Percentiles rank a stretch among this genome's conserved stretches.
phyloP scores from a whole-genome alignment of 805 yeast species.

The Myxozyma melibiosi region DNA sequence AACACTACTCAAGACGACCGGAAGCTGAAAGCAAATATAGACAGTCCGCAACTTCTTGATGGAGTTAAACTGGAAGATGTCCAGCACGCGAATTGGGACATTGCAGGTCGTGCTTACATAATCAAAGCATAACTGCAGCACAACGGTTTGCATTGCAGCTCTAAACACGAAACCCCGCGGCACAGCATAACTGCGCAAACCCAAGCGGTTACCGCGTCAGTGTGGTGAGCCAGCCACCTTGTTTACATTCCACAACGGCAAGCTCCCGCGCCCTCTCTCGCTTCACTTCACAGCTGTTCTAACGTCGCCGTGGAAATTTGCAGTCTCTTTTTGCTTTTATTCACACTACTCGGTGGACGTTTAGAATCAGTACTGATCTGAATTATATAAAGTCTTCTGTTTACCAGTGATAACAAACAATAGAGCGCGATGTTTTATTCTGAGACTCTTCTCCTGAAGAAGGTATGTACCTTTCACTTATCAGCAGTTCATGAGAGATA shows the following conservation, averaged over 20 bases:
- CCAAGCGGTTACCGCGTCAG: neutral
- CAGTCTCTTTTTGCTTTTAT: neutral
- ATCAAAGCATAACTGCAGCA: too few relatives aligned
- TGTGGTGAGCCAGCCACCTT: conserved; percentile 11
- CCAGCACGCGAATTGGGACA: too few relatives aligned
- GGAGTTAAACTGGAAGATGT: too few relatives aligned
- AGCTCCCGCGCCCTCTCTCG: neutral
- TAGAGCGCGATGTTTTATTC: conserved; percentile 54
- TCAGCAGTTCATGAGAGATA: neutral
- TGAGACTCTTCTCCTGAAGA: conserved; percentile 56
- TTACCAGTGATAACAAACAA: neutral
- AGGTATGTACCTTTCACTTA: conserved; percentile 17
- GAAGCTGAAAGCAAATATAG: too few relatives aligned
- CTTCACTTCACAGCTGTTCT: too few relatives aligned
- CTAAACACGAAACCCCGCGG: neutral
- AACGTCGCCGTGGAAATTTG: too few relatives aligned
- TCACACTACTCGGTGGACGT: neutral
- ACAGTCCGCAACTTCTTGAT: too few relatives aligned
- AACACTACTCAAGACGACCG: too few relatives aligned
- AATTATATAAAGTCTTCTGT: neutral
- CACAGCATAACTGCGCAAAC: conserved; percentile 6
- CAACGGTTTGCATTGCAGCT: too few relatives aligned
- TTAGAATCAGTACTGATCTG: neutral
- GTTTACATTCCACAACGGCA: conserved; percentile 21
- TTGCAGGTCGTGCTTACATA: too few relatives aligned